Conservation (phyloP, 768 basidiomycete genomes). For the Hypsizygus marmoreus region DNA sequence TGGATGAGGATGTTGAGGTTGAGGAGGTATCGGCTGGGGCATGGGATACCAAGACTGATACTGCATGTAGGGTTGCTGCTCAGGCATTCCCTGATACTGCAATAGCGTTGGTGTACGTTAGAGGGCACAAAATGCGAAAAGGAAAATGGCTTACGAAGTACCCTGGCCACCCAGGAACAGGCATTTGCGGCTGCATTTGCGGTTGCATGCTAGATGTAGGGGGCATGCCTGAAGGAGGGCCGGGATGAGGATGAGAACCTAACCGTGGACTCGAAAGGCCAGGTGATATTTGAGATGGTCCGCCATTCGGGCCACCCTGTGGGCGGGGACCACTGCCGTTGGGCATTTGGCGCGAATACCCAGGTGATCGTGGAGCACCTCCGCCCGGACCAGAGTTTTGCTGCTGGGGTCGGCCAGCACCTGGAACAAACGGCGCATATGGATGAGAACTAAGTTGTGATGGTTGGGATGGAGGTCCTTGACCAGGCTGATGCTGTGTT, state of each 20-base stretch:
- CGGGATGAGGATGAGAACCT: constrained; percentile 57
- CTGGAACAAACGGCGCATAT: constrained; percentile 52
- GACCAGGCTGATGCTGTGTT: constrained; percentile 33
- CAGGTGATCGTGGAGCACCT: constrained; percentile 65
- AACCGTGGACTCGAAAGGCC: constrained; percentile 71
- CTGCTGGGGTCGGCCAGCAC: constrained; percentile 41
- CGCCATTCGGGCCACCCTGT: constrained; percentile 58
- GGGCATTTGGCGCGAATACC: constrained; percentile 59
- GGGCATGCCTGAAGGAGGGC: constrained; percentile 54
- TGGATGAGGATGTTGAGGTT: constrained; percentile 44
- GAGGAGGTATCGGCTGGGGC: constrained; percentile 38
- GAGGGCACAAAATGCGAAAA: constrained; percentile 5
- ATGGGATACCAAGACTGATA: constrained; percentile 41
- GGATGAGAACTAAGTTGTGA: constrained; percentile 46
- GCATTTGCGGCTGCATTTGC: constrained; percentile 43
- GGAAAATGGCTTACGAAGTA: constrained; percentile 58
- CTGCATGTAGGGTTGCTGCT: constrained; percentile 51
- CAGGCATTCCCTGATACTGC: constrained; percentile 37
- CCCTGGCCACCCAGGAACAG: constrained; percentile 39
- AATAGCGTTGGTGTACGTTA: constrained; percentile 10
- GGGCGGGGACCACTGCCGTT: constrained; percentile 63
- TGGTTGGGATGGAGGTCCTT: constrained; percentile 40
- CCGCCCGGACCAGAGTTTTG: constrained; percentile 49
- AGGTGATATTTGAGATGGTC: constrained; percentile 48
- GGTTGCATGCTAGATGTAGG: constrained; percentile 41